Evolutionary conservation across 2,329 filamentous ascomycete species (phyloP).

Genomic region (Fusarium albosuccineum): DNA sequence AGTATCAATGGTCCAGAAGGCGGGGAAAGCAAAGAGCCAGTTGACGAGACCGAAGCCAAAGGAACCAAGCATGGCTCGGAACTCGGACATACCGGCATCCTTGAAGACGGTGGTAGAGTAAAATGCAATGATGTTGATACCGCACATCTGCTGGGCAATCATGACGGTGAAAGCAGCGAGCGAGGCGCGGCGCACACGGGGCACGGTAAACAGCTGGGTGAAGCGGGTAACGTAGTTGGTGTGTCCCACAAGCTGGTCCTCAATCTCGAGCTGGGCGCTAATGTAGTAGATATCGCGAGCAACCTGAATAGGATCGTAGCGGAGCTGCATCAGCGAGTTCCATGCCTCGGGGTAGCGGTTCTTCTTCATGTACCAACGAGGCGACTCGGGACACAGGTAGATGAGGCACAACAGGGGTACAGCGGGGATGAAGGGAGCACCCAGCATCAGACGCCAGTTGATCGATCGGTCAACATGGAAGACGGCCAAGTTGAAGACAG

Average conservation of each 20-base stretch:
- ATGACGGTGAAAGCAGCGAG: conserved; percentile 84
- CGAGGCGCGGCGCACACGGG: conserved; percentile 77
- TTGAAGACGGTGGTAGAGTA: conserved; percentile 75
- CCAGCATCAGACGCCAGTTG: conserved; percentile 62
- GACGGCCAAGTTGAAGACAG: conserved; percentile 53
- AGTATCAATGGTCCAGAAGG: conserved; percentile 76
- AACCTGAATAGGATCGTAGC: conserved; percentile 67
- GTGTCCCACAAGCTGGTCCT: conserved; percentile 54
- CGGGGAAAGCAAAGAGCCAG: conserved; percentile 75
- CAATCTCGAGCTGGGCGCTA: conserved; percentile 58
- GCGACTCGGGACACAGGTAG: conserved; percentile 74
- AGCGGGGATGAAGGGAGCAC: conserved; percentile 71
- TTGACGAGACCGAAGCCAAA: conserved; percentile 68
- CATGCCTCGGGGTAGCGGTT: conserved; percentile 71
- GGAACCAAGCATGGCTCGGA: conserved; percentile 64
- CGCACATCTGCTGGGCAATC: conserved; percentile 80
- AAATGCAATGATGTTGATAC: conserved; percentile 79
- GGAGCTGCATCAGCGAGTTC: conserved; percentile 63
- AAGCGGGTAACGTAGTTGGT: conserved; percentile 62
- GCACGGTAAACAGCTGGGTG: conserved; percentile 74
- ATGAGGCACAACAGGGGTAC: conserved; percentile 66
- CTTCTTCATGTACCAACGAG: conserved; percentile 76
- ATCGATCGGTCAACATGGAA: conserved; percentile 38
- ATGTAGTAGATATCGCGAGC: conserved; percentile 72
- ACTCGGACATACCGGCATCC: conserved; percentile 67